Evolutionary conservation across 2,329 filamentous ascomycete species (phyloP), one percentile per base, ranked within the genome.

Genomic region (Fusarium austroafricanum): DNA sequence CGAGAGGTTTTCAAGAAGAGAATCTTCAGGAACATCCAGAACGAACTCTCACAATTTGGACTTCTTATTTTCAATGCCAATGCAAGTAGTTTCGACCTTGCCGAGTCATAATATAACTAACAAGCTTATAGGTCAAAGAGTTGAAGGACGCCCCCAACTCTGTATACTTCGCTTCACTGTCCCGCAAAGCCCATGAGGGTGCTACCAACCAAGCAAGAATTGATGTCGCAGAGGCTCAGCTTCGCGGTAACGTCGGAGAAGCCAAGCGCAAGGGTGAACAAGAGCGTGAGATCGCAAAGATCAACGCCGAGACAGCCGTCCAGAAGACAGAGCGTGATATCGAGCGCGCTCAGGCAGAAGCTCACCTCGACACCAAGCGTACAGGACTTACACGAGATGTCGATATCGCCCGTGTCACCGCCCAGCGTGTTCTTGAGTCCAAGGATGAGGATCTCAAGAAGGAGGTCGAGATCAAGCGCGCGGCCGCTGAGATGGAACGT

Each of bases 271-370:
- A 89, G 74, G 93, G 93, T 67, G 86, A 92, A 73, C 91, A 94
- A 66, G 93, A 96, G 76, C 92, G 94, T 55, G 91, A 94, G 75
- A 92, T 96, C 40, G 92, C 92, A 71, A 95, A 94, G 82, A 96
- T 96, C 80, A 88, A 94, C 77, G 92, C 93, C 68, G 89, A 93
- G 72, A 96, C 93, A 2, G 92, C 92, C 2, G 92, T 96, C 2
- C 86, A 92, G 63, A 93, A 95, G 82, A 96, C 93, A 1, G 89
- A 95, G 76, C 89, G 92, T 49, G 93, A 95, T 75, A 90, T 91
- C 44, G 92, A 96, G 80, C 92, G 93, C 65, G 91, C 92, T 4
- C 80, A 86, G 45, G 93, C 93, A 42, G 92, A 96, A 75, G 91
- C 92, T 12, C 89, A 89, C 55, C 86, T 96, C 53, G 87, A 89